These are phyloP conservation scores for Candida krabiensis DNA, from an alignment of 805 yeast genomes.

Conservation along the genomic window DNA sequence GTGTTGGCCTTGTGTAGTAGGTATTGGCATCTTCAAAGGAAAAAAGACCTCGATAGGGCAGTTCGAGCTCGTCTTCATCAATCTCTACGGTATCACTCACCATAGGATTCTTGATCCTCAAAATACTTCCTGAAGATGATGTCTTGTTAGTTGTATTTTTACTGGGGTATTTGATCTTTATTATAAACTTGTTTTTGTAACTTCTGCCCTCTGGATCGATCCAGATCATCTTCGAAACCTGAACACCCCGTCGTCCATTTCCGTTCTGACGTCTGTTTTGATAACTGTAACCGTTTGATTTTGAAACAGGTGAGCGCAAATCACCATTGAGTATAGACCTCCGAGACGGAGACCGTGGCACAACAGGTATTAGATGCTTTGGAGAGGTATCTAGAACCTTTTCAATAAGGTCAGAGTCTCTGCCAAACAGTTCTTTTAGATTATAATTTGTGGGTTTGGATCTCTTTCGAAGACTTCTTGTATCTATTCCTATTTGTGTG, in stretches of 20 bases:
- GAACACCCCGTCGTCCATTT: neutral
- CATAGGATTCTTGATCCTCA: conserved; percentile 14
- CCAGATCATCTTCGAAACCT: neutral
- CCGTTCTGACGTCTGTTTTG: neutral
- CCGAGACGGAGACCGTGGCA: no score
- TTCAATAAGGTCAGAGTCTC: neutral
- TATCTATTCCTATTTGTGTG: neutral
- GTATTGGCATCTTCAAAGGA: conserved; percentile 60
- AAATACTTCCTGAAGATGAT: conserved; percentile 6
- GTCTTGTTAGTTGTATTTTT: conserved; percentile 1
- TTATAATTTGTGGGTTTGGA: conserved; percentile 16
- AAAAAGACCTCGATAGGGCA: conserved; percentile 70
- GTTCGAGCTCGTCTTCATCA: conserved; percentile 44
- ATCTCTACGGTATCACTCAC: conserved; percentile 20
- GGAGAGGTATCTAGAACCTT: conserved; percentile 2
- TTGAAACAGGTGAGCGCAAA: neutral
- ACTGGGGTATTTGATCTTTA: conserved; percentile 8
- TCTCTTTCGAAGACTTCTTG: conserved; percentile 18
- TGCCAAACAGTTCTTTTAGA: conserved; percentile 8
- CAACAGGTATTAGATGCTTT: neutral
- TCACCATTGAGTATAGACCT: neutral
- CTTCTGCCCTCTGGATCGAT: conserved; percentile 3
- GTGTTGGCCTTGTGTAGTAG: conserved; percentile 58
- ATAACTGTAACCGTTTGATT: neutral
- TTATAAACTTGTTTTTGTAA: conserved; percentile 3